A percentile compares a stretch with the other conserved stretches of the same genome.
Conservation (phyloP, 441 rosid genomes). For the Bocquillonia castaneifolia region DNA sequence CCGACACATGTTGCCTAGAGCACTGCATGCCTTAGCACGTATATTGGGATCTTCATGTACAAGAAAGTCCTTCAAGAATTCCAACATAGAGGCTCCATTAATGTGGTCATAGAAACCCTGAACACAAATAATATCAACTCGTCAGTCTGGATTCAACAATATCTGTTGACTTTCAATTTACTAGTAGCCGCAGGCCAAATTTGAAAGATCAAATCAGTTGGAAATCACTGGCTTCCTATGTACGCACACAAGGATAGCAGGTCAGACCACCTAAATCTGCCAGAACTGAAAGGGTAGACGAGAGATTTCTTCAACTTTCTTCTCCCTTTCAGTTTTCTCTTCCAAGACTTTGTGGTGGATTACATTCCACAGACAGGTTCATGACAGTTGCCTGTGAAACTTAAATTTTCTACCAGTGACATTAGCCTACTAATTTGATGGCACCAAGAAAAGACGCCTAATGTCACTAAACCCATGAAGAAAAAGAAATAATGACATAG, state of each 20-base stretch:
- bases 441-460: background rate
- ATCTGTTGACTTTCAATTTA: background rate
- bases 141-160: conserved; percentile 10
- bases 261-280: background rate
- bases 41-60: conserved; percentile 75
- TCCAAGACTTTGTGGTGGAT: background rate
- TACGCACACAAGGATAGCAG: background rate
- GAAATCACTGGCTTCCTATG: background rate
- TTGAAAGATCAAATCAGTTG: background rate
- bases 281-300: background rate
- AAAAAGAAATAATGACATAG: background rate
- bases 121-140: conserved; percentile 20
- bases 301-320: background rate
- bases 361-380: background rate
- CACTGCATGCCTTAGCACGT: conserved; percentile 97
- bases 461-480: background rate
- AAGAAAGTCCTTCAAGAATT: conserved; percentile 59
- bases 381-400: background rate
- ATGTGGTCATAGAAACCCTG: conserved; percentile 90
- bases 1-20: conserved; percentile 95
- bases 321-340: background rate
- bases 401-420: background rate
- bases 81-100: conserved; percentile 69
- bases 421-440: background rate
- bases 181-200: background rate